Evolutionary conservation across 2,329 filamentous ascomycete species (phyloP).

Genomic region (Mycocentrospora acerina): DNA sequence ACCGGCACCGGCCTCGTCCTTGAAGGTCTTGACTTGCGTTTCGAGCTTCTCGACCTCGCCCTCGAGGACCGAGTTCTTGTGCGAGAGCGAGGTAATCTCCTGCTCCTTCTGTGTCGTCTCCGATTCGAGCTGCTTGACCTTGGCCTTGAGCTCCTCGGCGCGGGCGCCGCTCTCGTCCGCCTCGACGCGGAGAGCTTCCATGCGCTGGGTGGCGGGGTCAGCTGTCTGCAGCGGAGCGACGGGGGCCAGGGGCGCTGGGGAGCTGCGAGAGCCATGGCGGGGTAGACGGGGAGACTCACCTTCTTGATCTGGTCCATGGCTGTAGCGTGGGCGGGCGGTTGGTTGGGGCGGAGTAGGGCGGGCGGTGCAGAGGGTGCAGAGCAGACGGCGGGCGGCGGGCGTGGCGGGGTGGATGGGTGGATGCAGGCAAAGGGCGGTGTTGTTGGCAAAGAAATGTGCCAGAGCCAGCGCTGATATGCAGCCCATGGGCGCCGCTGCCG

Average conservation of each 20-base stretch:
- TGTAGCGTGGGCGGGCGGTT: conserved; percentile 16
- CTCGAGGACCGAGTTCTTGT: conserved; percentile 94
- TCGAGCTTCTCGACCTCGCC: conserved; percentile 91
- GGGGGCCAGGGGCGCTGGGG: conserved; percentile 1
- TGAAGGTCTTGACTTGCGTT: conserved; percentile 77
- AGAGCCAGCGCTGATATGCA: conserved; percentile 30
- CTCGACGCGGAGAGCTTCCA: conserved; percentile 92
- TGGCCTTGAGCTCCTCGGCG: conserved; percentile 82
- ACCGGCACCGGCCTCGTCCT: conserved; percentile 81
- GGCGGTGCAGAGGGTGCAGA: conserved; percentile 6
- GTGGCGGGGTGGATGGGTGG: conserved; percentile 10
- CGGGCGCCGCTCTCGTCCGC: conserved; percentile 80
- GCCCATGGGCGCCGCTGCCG: conserved; percentile 20
- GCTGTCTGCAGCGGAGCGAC: conserved; percentile 8
- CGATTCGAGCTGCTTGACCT: conserved; percentile 89
- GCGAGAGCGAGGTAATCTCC: conserved; percentile 92
- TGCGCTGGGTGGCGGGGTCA: conserved; percentile 65
- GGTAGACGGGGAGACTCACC: conserved; percentile 59
- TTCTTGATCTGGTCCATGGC: conserved; percentile 87
- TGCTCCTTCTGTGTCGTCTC: conserved; percentile 97
- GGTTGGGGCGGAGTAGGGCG: conserved; percentile 5
- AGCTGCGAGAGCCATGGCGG: conserved; percentile 30
- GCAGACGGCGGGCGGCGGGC: conserved; percentile 3
- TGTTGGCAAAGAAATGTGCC: conserved; percentile 28
- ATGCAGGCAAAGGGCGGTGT: conserved; percentile 10